These are phyloP conservation scores for Pugionium cornutum DNA, from an alignment of 345 rosid species.

Conservation along the genomic window DNA sequence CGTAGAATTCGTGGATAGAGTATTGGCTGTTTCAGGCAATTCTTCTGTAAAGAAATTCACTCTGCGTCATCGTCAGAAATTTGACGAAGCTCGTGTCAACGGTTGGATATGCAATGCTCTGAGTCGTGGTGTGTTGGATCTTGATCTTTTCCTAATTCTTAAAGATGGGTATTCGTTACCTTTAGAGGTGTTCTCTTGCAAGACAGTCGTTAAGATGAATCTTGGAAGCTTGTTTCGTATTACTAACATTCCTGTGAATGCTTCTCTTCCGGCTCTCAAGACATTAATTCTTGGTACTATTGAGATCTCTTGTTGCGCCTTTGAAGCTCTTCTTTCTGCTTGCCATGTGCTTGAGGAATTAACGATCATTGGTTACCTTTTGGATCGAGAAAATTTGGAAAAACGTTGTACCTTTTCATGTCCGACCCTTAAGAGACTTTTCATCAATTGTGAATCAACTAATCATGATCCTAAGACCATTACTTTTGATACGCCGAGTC, in stretches of 20 bases:
- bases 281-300: not conserved
- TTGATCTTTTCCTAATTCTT: not conserved
- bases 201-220: constrained; percentile 2
- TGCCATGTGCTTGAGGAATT: constrained; percentile 2
- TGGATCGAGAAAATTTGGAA: no score
- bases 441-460: no score
- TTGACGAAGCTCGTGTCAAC: not conserved
- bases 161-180: not conserved
- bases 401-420: no score
- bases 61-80: not conserved
- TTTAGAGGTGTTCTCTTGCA: not conserved
- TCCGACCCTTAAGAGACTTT: no score
- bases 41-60: not conserved
- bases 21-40: not conserved
- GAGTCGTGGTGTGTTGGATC: constrained; percentile 1
- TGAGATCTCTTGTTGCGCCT: not conserved
- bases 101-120: not conserved
- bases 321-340: constrained; percentile 9
- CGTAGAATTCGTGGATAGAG: not conserved
- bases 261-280: constrained; percentile 7
- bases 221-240: not conserved
- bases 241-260: not conserved
- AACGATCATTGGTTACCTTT: not conserved
- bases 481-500: not conserved
- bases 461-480: no score